Base-by-base conservation (phyloP, 331 rosid genomes). In the Malus hybrid region DNA sequence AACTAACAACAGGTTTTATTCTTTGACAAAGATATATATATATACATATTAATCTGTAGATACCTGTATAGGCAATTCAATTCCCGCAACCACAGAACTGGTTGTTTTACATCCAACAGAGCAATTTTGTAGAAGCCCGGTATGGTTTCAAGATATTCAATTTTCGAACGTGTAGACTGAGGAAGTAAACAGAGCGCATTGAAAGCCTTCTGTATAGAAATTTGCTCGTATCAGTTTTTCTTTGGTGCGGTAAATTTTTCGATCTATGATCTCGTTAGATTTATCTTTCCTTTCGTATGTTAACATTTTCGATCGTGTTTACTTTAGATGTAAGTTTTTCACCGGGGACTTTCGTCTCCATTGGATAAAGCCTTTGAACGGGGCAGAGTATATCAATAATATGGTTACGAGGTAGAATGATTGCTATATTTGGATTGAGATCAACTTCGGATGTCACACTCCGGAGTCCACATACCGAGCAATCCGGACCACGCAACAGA, bases 61-160 rank as follows among this genome's bases (percentile, higher is more conserved):
- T 88, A 81, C 71, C 69, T 90, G 85, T 93, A 87, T 73, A 89
- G 90, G 76, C 82, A 59, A 80, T 83, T 70, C 87, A 82, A 83
- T 76, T 80, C 81, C 82, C 74, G 8, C 59, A 60, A 59, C 83
- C 82, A 74, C 78, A 76, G 74, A 78, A 67, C 73, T 61, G 80
- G 85, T 67, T 67, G 34, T 73, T 48, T 20, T 1, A 52, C 74
- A 32, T 18, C 14, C 5, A 5, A 13, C 68, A 9, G 29, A 66
- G 62, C 28, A 66, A 69, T 77, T 86, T 71, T 86, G 67, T 56
- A 65, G 77, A 83, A 77, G 75, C 87, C 78, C 74, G 68, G 74
- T 61, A 62, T 14, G 63, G 62, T 61, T 67, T 33, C 31, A 5
- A 34, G 79, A 50, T 33, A 6, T 6, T 16, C 63, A 29, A 3